Conservation (phyloP, 2,329 filamentous ascomycete genomes). For the Pestalotiopsis sp. region DNA sequence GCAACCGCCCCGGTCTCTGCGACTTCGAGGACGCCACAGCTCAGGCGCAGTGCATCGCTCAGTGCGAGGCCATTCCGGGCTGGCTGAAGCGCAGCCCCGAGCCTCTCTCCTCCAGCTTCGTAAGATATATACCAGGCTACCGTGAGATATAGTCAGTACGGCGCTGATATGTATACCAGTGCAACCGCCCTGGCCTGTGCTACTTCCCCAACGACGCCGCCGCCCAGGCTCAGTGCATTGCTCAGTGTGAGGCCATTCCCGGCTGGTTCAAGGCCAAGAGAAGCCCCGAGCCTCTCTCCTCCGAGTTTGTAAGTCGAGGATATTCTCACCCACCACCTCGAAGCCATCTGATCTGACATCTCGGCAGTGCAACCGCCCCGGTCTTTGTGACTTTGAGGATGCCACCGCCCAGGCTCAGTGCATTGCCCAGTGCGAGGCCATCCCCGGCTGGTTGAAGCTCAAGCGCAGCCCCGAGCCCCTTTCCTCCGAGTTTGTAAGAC, state of each 20-base stretch:
- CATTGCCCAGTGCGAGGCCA: neutral
- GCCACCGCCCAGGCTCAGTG: neutral
- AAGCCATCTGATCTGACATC: neutral
- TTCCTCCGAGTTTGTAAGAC: neutral
- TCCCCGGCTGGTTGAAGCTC: neutral
- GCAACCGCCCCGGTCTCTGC: neutral
- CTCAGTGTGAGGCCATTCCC: conserved; percentile 3
- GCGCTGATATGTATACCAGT: neutral
- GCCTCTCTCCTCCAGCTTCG: neutral
- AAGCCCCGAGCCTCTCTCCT: neutral
- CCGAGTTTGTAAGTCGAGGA: neutral
- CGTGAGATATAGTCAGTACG: too few species aligned
- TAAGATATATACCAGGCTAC: neutral
- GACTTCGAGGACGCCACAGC: neutral
- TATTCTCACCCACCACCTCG: neutral
- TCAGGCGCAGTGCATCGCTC: neutral
- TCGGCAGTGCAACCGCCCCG: neutral
- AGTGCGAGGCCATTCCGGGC: neutral
- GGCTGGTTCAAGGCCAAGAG: conserved; percentile 4
- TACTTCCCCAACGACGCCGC: neutral
- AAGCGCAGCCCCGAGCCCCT: conserved; percentile 6
- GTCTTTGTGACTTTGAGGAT: neutral
- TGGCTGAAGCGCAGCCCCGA: neutral
- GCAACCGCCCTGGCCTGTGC: neutral
- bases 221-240: conserved; percentile 1